Conservation (phyloP, 257 asterid genomes). For the Datura wrightii region DNA sequence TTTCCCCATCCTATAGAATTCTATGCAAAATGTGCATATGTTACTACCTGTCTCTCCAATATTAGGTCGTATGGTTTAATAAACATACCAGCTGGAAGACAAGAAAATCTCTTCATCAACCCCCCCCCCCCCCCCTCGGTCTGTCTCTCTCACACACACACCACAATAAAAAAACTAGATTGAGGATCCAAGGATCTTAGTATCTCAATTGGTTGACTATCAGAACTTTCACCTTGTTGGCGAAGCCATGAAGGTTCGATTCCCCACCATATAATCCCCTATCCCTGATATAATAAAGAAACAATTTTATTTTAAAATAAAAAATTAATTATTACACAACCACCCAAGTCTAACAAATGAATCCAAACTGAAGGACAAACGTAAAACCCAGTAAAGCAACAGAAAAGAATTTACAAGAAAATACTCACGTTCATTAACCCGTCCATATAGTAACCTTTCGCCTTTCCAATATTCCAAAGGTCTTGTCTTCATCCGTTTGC, state of each 20-base stretch:
- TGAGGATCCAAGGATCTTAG: too few relatives aligned
- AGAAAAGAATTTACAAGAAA: constrained; percentile 4
- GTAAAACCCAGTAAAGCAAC: neutral
- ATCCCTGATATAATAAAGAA: too few relatives aligned
- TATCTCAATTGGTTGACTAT: too few relatives aligned
- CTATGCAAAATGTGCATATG: neutral
- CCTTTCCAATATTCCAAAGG: constrained; percentile 95
- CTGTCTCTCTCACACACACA: too few relatives aligned
- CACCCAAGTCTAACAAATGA: neutral
- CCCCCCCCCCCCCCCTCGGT: too few relatives aligned
- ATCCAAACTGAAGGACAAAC: neutral
- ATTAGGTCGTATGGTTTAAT: neutral
- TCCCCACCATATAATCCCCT: too few relatives aligned
- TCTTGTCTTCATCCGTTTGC: constrained; percentile 82
- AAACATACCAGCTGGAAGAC: constrained; percentile 10
- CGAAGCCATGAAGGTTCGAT: too few relatives aligned
- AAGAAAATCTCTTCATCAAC: neutral
- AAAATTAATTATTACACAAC: neutral
- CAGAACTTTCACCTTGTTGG: too few relatives aligned
- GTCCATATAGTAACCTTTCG: constrained; percentile 75
- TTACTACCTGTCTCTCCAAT: constrained; percentile 12
- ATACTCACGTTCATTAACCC: constrained; percentile 70
- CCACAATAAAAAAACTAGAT: too few relatives aligned
- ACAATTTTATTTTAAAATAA: neutral
- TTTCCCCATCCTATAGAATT: neutral